Base-by-base conservation (phyloP, 2,329 filamentous ascomycete genomes). In the Monosporascus ibericus region DNA sequence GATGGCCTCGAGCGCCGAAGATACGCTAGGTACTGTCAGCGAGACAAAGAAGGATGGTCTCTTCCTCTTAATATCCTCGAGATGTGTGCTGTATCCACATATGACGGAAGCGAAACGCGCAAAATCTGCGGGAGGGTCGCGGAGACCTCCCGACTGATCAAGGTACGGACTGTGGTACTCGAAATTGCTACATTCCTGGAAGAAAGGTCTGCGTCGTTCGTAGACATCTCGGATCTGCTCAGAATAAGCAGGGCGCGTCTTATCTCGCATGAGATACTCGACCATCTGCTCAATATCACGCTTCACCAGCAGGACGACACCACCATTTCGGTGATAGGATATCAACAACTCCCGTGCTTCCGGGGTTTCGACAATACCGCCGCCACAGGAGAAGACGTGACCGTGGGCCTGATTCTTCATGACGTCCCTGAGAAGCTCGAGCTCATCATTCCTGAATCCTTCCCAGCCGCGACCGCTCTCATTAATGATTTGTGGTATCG, bases 181-280 rank as follows among this genome's bases (percentile, higher is more conserved):
- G 62, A 90, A 87, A 67, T 95, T 99, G 75, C 92, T 96, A 76
- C 94, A 97, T 68, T 92, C 84, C 52, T 89, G 80, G 70, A 90
- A 97, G 85, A 90, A 96, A 3, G 86, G 87, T 68, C 91, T 94
- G 38, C 94, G 85, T 50, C 92, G 86, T 52, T 90, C 75, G 78
- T 95, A 99, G 2, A 99, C 92, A 9, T 84, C 85, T 73, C 90
- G 87, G 75, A 96, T 95, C 63, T 97, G 87, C 60, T 94, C 91
- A 5, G 91, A 86, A 66, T 96, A 97, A 8, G 92, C 92, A 25
- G 94, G 94, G 6, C 94, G 83, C 22, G 88, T 90, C 74, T 95
- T 91, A 73, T 99, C 94, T 46, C 86, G 82, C 63, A 88, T 84
- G 36, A 99, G 78, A 71, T 94, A 99, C 54, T 90, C 83, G 68